Percentiles rank a stretch among this genome's conserved stretches.
Conservation (phyloP, 2,329 filamentous ascomycete genomes). For the Aspergillus cejpii region DNA sequence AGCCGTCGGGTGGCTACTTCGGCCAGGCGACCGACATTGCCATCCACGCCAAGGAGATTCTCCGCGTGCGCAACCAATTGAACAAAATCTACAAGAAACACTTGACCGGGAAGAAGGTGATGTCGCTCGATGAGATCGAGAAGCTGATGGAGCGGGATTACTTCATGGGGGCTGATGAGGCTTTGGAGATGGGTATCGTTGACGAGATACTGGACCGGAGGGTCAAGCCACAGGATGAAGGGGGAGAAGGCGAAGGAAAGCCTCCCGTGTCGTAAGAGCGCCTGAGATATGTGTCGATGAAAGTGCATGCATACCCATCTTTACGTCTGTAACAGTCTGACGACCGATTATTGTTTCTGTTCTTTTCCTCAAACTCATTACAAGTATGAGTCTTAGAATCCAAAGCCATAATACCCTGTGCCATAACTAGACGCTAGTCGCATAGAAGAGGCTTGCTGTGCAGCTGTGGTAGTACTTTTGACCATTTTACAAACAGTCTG, state of each 20-base stretch:
- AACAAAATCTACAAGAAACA: slow-evolving; percentile 87
- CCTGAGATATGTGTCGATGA: neutral
- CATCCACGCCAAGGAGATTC: slow-evolving; percentile 95
- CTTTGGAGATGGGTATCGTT: slow-evolving; percentile 81
- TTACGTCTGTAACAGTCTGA: slow-evolving; percentile 10
- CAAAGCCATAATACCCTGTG: too few relatives aligned
- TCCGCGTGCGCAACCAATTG: slow-evolving; percentile 74
- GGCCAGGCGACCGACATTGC: slow-evolving; percentile 74
- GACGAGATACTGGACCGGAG: slow-evolving; percentile 68
- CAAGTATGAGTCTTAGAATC: too few relatives aligned
- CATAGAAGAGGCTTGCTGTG: too few relatives aligned
- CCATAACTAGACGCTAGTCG: too few relatives aligned
- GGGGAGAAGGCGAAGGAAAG: slow-evolving; percentile 19
- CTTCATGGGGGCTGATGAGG: slow-evolving; percentile 84
- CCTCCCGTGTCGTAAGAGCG: slow-evolving; percentile 13
- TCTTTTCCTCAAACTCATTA: too few relatives aligned
- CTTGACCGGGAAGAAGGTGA: slow-evolving; percentile 62
- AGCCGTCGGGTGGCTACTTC: slow-evolving; percentile 70
- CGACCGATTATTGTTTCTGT: neutral
- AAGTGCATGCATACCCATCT: slow-evolving; percentile 7
- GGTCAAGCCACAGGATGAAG: slow-evolving; percentile 25
- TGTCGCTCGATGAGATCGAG: slow-evolving; percentile 75
- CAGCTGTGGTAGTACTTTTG: too few relatives aligned
- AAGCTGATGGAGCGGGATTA: slow-evolving; percentile 96
- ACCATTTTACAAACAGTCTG: too few relatives aligned